Evolutionary conservation across 2,329 filamentous ascomycete species (phyloP).

Genomic region (Cadophora luteo-olivacea): DNA sequence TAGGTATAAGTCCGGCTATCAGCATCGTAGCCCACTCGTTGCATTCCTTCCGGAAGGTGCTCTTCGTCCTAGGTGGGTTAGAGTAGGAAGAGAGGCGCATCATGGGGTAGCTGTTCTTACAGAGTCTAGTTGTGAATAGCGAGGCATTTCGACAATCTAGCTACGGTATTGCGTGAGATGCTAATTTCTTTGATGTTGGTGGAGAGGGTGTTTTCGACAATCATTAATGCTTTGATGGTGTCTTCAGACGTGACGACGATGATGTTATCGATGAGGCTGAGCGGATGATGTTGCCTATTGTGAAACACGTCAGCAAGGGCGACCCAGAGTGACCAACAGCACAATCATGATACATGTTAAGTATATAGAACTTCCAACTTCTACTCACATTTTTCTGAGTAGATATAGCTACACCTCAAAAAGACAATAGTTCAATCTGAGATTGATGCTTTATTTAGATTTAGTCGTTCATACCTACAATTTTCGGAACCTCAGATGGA

Average conservation of each 20-base stretch:
- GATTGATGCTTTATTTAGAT: too few species aligned
- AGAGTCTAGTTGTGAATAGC: conserved; percentile 5
- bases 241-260: neutral
- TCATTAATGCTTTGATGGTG: neutral
- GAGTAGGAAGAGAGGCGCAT: neutral
- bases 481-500: neutral
- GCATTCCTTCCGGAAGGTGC: conserved; percentile 61
- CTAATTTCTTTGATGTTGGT: neutral
- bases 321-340: conserved; percentile 9
- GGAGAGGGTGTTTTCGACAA: neutral
- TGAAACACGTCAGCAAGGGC: conserved; percentile 17
- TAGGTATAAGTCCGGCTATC: conserved; percentile 61
- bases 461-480: too few species aligned
- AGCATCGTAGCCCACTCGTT: conserved; percentile 61
- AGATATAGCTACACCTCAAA: too few species aligned
- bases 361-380: too few species aligned
- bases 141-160: neutral
- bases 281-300: neutral
- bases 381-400: too few species aligned
- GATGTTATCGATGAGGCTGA: neutral
- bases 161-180: neutral
- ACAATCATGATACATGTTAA: neutral
- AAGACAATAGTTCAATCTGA: too few species aligned
- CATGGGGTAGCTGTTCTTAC: neutral
- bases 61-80: conserved; percentile 49